Conservation (phyloP, 164 flowering plant species). For the Vitis riparia region DNA sequence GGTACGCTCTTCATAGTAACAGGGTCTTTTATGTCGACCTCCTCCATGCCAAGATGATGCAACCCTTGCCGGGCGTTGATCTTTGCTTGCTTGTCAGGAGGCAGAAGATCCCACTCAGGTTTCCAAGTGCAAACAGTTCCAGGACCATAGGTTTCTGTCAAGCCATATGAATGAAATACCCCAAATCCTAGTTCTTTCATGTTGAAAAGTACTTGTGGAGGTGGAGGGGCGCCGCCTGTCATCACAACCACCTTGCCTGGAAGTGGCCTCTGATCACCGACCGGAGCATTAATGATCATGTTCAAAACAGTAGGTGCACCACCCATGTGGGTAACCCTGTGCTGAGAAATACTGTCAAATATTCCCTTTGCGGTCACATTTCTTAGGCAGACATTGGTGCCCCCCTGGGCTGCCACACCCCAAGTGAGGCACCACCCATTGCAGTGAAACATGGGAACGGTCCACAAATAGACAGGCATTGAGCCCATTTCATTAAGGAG, state of each 20-base stretch:
- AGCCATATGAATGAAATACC: slow-evolving; percentile 46
- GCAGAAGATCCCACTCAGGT: slow-evolving; percentile 45
- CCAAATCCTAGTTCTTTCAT: slow-evolving; percentile 52
- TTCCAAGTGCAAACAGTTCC: slow-evolving; percentile 53
- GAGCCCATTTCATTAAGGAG: slow-evolving; percentile 50
- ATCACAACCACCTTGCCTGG: slow-evolving; percentile 36
- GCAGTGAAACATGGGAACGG: slow-evolving; percentile 89
- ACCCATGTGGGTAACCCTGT: slow-evolving; percentile 72
- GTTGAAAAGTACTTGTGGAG: slow-evolving; percentile 38
- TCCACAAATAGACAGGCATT: slow-evolving; percentile 73
- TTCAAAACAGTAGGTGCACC: slow-evolving; percentile 75
- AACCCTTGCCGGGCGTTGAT: slow-evolving; percentile 50
- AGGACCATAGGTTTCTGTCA: slow-evolving; percentile 63
- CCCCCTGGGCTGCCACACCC: slow-evolving; percentile 80
- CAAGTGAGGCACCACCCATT: slow-evolving; percentile 83
- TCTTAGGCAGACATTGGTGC: slow-evolving; percentile 67
- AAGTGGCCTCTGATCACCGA: slow-evolving; percentile 26
- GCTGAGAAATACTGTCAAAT: slow-evolving; percentile 42
- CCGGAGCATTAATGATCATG: slow-evolving; percentile 49
- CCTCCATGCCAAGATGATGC: slow-evolving; percentile 50
- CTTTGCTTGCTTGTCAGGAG: slow-evolving; percentile 34
- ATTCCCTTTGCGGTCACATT: slow-evolving; percentile 47
- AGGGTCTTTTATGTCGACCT: slow-evolving; percentile 50
- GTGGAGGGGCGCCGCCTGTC: slow-evolving; percentile 62
- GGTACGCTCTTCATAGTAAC: slow-evolving; percentile 47